A percentile compares a stretch with the other conserved stretches of the same genome.
phyloP scores from a whole-genome alignment of 2,329 filamentous ascomycete genomes.

The Diaporthe australafricana region DNA sequence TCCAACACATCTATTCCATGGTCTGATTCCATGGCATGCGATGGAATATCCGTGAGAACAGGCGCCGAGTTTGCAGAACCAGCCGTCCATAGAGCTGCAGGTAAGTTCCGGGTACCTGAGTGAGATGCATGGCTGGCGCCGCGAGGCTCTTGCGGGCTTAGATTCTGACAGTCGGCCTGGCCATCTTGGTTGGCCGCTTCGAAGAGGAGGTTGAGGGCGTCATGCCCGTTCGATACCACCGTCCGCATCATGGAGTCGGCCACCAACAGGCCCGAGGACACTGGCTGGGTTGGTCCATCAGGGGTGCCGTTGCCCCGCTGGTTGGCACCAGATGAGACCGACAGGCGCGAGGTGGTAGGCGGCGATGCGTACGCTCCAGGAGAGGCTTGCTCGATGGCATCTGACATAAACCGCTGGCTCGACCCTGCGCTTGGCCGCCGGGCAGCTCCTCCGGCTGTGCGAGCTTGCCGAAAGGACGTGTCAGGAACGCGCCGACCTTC shows the following conservation, averaged over 20 bases:
- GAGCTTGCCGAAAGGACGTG: neutral
- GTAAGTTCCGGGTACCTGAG: neutral
- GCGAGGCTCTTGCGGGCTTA: too few species aligned
- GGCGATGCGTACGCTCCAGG: neutral
- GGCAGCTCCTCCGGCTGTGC: neutral
- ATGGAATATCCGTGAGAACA: neutral
- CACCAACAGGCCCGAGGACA: neutral
- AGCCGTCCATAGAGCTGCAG: neutral
- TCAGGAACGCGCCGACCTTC: neutral
- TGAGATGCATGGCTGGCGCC: neutral
- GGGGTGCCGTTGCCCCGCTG: neutral
- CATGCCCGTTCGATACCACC: neutral
- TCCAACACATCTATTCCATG: neutral
- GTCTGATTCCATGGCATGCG: neutral
- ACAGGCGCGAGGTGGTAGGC: neutral
- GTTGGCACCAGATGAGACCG: neutral
- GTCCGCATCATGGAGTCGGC: constrained; percentile 7
- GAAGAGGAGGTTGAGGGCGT: neutral
- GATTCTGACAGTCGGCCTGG: neutral
- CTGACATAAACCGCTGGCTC: neutral
- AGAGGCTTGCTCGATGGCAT: neutral
- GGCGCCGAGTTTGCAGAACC: neutral
- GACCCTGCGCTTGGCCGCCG: neutral
- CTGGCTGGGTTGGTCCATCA: neutral
- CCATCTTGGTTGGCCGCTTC: neutral